A percentile compares a stretch with the other conserved stretches of the same genome.
Conservation (phyloP, 2,329 filamentous ascomycete species). For the Elsinoe perseae region DNA sequence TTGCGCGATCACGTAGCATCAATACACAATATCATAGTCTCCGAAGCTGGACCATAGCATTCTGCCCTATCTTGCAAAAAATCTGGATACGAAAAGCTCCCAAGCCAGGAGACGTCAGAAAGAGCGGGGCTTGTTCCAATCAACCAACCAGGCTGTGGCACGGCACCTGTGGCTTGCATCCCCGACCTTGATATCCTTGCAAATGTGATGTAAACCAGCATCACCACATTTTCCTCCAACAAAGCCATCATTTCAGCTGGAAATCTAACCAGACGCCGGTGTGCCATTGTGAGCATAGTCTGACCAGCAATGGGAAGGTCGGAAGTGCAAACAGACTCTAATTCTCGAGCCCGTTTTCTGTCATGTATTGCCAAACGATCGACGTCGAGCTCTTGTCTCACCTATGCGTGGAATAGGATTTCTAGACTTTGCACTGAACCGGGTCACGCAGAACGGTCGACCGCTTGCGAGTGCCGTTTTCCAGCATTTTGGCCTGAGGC, state of each 20-base stretch:
- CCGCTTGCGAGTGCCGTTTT: constrained; percentile 1
- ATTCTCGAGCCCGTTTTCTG: background rate
- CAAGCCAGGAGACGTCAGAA: constrained; percentile 5
- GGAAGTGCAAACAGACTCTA: background rate
- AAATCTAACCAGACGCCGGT: background rate
- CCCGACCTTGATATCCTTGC: constrained; percentile 1
- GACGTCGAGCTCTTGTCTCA: constrained; percentile 5
- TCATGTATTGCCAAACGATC: background rate
- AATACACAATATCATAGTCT: background rate
- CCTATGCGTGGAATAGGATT: background rate
- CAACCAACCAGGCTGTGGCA: background rate
- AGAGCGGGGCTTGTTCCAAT: background rate
- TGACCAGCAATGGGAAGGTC: background rate
- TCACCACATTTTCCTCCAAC: background rate
- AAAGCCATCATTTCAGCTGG: background rate
- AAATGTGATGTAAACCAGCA: constrained; percentile 6
- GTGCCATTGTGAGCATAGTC: background rate
- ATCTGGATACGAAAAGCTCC: background rate
- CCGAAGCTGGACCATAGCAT: background rate
- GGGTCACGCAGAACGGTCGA: background rate
- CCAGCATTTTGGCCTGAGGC: background rate
- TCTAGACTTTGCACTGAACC: background rate
- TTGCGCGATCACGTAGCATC: too few species aligned
- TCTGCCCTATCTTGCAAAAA: background rate
- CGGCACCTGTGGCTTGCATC: constrained; percentile 1